Evolutionary conservation across 805 yeast genomes (phyloP).

Genomic region (Debaryomyces prosopidis): DNA sequence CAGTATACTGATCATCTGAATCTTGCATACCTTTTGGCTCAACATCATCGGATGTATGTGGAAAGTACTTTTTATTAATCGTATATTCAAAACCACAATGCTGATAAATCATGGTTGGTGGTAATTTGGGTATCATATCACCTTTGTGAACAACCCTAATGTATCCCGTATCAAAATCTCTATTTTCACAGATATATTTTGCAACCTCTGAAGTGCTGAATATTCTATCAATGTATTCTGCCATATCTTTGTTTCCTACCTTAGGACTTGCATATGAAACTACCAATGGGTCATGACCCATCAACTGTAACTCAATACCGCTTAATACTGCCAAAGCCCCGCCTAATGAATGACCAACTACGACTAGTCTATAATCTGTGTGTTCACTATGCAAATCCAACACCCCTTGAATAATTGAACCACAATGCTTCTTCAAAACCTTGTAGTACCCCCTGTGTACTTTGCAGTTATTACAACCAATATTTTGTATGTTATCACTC

Average conservation of each 20-base stretch:
- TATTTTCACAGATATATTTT: slow-evolving; percentile 15
- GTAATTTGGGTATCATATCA: slow-evolving; percentile 61
- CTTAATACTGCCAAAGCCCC: slow-evolving; percentile 67
- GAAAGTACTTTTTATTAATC: slow-evolving; percentile 40
- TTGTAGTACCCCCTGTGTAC: slow-evolving; percentile 67
- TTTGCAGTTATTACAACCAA: slow-evolving; percentile 49
- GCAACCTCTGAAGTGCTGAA: slow-evolving; percentile 41
- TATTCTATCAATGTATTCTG: slow-evolving; percentile 50
- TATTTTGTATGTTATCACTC: slow-evolving; percentile 2
- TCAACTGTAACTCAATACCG: slow-evolving; percentile 58
- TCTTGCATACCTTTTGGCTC: slow-evolving; percentile 10
- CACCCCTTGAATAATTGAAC: slow-evolving; percentile 36
- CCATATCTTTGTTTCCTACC: slow-evolving; percentile 55
- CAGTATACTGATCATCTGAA: not conserved
- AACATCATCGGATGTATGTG: slow-evolving; percentile 29
- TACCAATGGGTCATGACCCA: slow-evolving; percentile 56
- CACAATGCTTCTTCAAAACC: slow-evolving; percentile 44
- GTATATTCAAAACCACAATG: slow-evolving; percentile 56
- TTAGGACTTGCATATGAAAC: slow-evolving; percentile 66
- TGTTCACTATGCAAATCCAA: slow-evolving; percentile 30
- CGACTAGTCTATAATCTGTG: slow-evolving; percentile 50
- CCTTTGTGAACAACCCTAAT: slow-evolving; percentile 57
- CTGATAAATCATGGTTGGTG: slow-evolving; percentile 45
- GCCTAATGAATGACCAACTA: slow-evolving; percentile 77
- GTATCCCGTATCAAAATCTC: slow-evolving; percentile 38